These are phyloP conservation scores for Podospora sp. DNA, from an alignment of 495 filamentous ascomycete species.

Conservation along the genomic window DNA sequence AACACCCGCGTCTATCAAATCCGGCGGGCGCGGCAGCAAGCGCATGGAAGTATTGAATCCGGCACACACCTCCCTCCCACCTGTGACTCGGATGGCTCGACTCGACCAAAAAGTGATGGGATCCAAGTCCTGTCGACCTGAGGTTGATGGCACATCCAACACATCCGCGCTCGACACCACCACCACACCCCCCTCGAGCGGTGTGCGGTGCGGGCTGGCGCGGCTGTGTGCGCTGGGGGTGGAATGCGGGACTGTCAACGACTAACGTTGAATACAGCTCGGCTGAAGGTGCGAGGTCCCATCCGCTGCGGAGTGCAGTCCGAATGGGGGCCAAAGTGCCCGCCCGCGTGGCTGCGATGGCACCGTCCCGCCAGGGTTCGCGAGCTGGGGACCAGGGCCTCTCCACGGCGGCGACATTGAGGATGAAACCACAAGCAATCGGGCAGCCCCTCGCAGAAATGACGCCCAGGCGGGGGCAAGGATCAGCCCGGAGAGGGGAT, in stretches of 20 bases:
- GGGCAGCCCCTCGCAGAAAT: constrained; percentile 16
- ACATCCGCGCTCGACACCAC: background rate
- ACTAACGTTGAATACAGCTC: background rate
- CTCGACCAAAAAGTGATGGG: constrained; percentile 15
- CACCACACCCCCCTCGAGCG: background rate
- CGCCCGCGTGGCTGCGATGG: background rate
- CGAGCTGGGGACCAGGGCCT: background rate
- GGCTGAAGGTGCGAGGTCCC: background rate
- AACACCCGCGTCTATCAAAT: constrained; percentile 13
- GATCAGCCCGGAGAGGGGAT: constrained; percentile 17
- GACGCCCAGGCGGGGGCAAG: constrained; percentile 21
- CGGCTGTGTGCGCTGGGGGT: background rate
- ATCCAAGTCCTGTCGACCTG: background rate
- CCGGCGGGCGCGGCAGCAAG: constrained; percentile 10
- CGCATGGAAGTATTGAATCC: constrained; percentile 5
- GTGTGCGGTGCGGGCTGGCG: background rate
- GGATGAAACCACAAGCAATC: constrained; percentile 19
- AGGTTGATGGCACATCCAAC: background rate
- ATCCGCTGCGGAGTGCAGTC: background rate
- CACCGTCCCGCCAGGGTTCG: background rate
- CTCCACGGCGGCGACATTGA: constrained; percentile 6
- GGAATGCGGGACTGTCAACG: background rate
- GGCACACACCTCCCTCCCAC: constrained; percentile 5
- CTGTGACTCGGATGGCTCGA: constrained; percentile 6
- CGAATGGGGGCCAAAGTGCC: background rate